Percentiles rank a stretch among this genome's conserved stretches.
Evolutionary conservation across 768 basidiomycete genomes (phyloP).

Genomic region (Amanita subjunquillea): DNA sequence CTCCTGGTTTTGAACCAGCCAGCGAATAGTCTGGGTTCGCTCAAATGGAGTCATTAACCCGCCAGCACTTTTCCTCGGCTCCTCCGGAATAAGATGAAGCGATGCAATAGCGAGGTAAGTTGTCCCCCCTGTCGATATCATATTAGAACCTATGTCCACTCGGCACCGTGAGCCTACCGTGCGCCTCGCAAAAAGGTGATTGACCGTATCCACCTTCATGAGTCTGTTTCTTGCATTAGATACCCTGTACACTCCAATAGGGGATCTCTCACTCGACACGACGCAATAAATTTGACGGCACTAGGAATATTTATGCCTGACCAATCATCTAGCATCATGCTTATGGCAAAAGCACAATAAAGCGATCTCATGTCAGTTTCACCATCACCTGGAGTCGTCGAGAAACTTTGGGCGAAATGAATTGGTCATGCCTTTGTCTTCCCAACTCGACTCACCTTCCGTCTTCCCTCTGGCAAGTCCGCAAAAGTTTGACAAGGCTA

Average conservation of each 20-base stretch:
- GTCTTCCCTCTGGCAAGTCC: constrained; percentile 63
- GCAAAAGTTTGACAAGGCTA: constrained; percentile 60
- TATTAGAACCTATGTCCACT: not conserved
- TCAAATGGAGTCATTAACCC: constrained; percentile 25
- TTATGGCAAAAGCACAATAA: constrained; percentile 83
- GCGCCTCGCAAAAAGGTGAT: constrained; percentile 70
- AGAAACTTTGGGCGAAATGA: constrained; percentile 40
- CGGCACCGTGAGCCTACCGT: constrained; percentile 32
- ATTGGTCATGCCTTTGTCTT: not conserved
- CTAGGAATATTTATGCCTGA: constrained; percentile 52
- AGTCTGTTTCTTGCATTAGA: constrained; percentile 36
- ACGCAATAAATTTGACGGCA: constrained; percentile 53
- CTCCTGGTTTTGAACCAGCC: constrained; percentile 70
- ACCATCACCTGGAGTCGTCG: constrained; percentile 51
- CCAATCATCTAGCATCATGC: constrained; percentile 73
- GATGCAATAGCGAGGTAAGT: constrained; percentile 88
- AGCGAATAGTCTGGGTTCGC: constrained; percentile 50
- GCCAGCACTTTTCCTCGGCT: constrained; percentile 10
- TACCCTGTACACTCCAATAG: constrained; percentile 2
- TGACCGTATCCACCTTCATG: constrained; percentile 94
- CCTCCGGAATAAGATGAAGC: constrained; percentile 39
- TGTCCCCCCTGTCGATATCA: constrained; percentile 57
- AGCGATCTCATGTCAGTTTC: constrained; percentile 78
- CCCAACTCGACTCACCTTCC: constrained; percentile 55
- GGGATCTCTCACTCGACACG: constrained; percentile 53